These are phyloP conservation scores for Plasmodium fragile DNA, from an alignment of 169 alveolate species.

Conservation along the genomic window DNA sequence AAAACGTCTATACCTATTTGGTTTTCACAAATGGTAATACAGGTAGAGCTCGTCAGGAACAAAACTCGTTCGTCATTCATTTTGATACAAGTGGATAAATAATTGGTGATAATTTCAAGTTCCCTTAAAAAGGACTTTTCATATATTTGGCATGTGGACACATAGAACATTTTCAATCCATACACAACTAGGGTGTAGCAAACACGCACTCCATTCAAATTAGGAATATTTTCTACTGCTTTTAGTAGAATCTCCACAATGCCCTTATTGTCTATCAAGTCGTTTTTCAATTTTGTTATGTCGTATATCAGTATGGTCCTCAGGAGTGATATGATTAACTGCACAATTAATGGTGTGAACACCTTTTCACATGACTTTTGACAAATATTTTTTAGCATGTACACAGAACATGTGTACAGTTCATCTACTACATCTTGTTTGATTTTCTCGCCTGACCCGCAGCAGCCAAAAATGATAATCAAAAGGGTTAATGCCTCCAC, in stretches of 20 bases:
- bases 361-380: conserved; percentile 67
- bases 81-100: conserved; percentile 75
- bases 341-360: conserved; percentile 53
- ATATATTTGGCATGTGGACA: conserved; percentile 73
- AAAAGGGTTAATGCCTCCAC: conserved; percentile 71
- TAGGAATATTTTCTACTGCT: conserved; percentile 66
- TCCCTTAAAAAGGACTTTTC: conserved; percentile 76
- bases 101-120: conserved; percentile 69
- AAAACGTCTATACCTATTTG: conserved; percentile 72
- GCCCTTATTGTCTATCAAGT: conserved; percentile 67
- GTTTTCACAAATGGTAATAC: conserved; percentile 77
- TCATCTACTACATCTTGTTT: conserved; percentile 76
- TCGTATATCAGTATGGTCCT: conserved; percentile 68
- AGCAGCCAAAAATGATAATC: conserved; percentile 72
- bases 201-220: conserved; percentile 76
- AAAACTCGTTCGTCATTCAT: conserved; percentile 61
- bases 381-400: conserved; percentile 64
- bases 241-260: conserved; percentile 60
- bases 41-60: conserved; percentile 72
- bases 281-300: conserved; percentile 68
- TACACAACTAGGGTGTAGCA: conserved; percentile 72
- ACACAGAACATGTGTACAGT: conserved; percentile 66
- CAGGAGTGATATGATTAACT: conserved; percentile 33
- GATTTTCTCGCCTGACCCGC: conserved; percentile 58
- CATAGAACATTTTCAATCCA: conserved; percentile 76